Conservation (phyloP, 2,329 filamentous ascomycete genomes). For the Sporothrix globosa region DNA sequence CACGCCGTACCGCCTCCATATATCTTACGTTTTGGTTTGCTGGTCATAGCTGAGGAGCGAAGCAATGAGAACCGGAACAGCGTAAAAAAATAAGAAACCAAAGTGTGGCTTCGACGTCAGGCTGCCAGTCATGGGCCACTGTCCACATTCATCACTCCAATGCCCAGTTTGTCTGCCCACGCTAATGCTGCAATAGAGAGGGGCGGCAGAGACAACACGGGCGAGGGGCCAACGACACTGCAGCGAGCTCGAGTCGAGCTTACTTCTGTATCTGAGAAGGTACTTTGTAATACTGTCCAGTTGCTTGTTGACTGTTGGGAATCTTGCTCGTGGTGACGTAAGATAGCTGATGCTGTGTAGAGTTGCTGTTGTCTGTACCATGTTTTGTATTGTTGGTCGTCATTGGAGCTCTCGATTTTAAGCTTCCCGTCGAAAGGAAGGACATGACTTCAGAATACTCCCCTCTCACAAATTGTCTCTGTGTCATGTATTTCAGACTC, state of each 20-base stretch:
- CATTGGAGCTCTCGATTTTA: too few relatives aligned
- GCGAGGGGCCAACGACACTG: too few relatives aligned
- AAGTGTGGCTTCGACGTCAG: neutral
- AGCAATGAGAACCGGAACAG: neutral
- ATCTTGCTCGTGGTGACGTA: too few relatives aligned
- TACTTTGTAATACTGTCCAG: too few relatives aligned
- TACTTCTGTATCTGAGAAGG: too few relatives aligned
- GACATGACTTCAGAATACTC: too few relatives aligned
- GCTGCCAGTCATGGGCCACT: neutral
- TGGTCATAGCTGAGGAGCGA: neutral
- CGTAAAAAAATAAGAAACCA: neutral
- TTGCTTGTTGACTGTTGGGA: neutral
- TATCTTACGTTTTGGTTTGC: neutral
- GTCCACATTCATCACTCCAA: neutral
- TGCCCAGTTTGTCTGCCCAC: neutral
- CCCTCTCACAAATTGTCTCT: too few relatives aligned
- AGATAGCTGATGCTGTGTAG: too few relatives aligned
- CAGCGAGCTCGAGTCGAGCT: neutral
- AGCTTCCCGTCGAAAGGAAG: too few relatives aligned
- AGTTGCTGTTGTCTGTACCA: too few relatives aligned
- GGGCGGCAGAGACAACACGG: neutral
- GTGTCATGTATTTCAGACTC: too few relatives aligned
- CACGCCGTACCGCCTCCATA: neutral
- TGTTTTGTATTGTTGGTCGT: too few relatives aligned
- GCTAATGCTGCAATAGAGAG: constrained; percentile 2